Evolutionary conservation across 805 yeast species (phyloP).

Genomic region (Barnettozyma vustinii): DNA sequence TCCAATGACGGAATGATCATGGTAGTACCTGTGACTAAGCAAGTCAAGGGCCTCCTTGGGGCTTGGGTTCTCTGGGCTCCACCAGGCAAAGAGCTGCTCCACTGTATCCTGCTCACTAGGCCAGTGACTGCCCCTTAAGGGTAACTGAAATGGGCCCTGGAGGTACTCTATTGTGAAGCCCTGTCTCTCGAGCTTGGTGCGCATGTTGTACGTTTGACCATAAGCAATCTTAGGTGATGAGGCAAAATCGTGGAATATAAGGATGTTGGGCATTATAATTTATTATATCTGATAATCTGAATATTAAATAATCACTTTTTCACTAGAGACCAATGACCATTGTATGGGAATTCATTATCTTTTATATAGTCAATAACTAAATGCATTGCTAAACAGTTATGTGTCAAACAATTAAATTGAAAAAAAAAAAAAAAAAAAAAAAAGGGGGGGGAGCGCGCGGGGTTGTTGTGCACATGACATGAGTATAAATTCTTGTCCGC

Average conservation of each 20-base stretch:
- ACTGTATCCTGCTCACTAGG: neutral
- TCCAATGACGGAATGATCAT: slow-evolving; percentile 2
- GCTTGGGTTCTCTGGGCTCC: slow-evolving; percentile 2
- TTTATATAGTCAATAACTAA: too few relatives aligned
- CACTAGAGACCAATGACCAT: too few relatives aligned
- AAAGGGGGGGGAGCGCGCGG: too few relatives aligned
- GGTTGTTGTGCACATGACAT: too few relatives aligned
- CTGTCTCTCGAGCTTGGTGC: neutral
- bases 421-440: too few relatives aligned
- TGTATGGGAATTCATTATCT: too few relatives aligned
- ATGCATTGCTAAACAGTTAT: too few relatives aligned
- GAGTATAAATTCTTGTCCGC: too few relatives aligned
- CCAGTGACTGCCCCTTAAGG: neutral
- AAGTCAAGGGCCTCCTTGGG: neutral
- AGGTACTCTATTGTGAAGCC: slow-evolving; percentile 6
- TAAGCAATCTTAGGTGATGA: slow-evolving; percentile 3
- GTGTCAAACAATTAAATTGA: too few relatives aligned
- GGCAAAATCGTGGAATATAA: slow-evolving; percentile 7
- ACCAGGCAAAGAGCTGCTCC: slow-evolving; percentile 3
- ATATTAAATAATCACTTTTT: too few relatives aligned
- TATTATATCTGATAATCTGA: too few relatives aligned
- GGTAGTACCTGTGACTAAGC: neutral
- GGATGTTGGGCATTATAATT: slow-evolving; percentile 3
- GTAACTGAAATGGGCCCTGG: slow-evolving; percentile 1
- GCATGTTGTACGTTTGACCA: slow-evolving; percentile 2